These are phyloP conservation scores for Albophoma yamanashiensis DNA, from an alignment of 2,329 filamentous ascomycete genomes.

Conservation along the genomic window DNA sequence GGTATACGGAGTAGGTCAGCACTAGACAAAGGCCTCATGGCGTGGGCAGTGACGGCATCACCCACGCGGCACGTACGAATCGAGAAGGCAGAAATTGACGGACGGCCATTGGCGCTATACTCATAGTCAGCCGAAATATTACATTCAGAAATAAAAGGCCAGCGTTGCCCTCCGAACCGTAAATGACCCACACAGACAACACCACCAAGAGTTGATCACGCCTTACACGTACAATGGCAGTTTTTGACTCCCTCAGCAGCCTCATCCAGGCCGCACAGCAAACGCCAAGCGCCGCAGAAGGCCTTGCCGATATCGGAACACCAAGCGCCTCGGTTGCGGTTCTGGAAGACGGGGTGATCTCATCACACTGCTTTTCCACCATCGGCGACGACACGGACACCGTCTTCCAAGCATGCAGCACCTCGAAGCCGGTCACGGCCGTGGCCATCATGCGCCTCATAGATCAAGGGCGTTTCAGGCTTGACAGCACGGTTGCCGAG, in stretches of 20 bases:
- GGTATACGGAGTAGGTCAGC: neutral
- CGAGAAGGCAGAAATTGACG: neutral
- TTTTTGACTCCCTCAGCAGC: neutral
- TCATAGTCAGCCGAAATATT: neutral
- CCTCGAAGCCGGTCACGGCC: slow-evolving; percentile 7
- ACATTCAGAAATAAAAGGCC: neutral
- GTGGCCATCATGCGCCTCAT: neutral
- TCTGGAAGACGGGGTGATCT: slow-evolving; percentile 7
- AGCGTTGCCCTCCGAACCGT: neutral
- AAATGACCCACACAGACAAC: neutral
- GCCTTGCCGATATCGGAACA: slow-evolving; percentile 4
- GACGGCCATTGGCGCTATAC: neutral
- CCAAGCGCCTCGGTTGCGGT: slow-evolving; percentile 7
- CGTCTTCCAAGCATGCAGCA: slow-evolving; percentile 9
- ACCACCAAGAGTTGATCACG: neutral
- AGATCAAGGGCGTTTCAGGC: neutral
- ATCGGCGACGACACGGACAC: slow-evolving; percentile 5
- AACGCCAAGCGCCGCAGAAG: neutral
- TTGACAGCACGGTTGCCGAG: neutral
- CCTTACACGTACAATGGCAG: neutral
- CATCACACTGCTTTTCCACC: slow-evolving; percentile 7
- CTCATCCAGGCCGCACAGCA: neutral
- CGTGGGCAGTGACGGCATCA: neutral
- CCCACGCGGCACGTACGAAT: neutral
- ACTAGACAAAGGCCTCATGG: neutral